Evolutionary conservation across 148 eudicot genomes (phyloP).

Genomic region (Vaccinium corymbosum): DNA sequence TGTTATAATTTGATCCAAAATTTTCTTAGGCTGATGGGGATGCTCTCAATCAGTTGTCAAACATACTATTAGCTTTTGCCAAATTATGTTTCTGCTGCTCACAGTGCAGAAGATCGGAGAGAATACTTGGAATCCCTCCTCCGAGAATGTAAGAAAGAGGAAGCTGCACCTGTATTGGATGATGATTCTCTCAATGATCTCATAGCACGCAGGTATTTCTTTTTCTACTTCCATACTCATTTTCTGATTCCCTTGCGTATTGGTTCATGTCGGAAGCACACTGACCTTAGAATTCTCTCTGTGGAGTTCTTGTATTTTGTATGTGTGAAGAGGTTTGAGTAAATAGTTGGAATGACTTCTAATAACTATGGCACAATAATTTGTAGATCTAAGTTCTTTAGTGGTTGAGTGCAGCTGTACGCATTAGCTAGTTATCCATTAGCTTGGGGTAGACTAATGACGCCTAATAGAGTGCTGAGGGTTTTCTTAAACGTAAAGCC

Average conservation of each 20-base stretch:
- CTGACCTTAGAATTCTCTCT: neutral
- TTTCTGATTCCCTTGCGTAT: neutral
- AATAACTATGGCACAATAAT: neutral
- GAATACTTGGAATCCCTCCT: constrained; percentile 94
- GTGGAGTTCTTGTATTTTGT: neutral
- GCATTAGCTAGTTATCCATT: neutral
- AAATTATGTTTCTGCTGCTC: constrained; percentile 15
- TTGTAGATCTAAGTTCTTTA: neutral
- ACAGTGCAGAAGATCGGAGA: constrained; percentile 97
- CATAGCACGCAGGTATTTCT: constrained; percentile 86
- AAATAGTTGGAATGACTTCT: neutral
- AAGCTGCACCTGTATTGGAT: constrained; percentile 86
- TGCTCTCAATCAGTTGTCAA: constrained; percentile 1
- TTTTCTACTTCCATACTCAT: constrained; percentile 1
- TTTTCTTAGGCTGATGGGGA: neutral
- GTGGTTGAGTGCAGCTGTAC: constrained; percentile 2
- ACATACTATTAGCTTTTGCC: constrained; percentile 3
- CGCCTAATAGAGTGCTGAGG: neutral
- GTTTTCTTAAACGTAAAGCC: neutral
- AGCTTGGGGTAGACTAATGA: neutral
- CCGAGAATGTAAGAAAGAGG: constrained; percentile 96
- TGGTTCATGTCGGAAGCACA: neutral
- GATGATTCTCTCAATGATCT: constrained; percentile 91
- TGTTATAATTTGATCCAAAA: neutral
- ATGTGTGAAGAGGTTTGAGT: neutral